Percentiles rank a stretch among this genome's conserved stretches.
These are phyloP conservation scores for Brassica rapa DNA, from an alignment of 345 rosid genomes.

Conservation along the genomic window DNA sequence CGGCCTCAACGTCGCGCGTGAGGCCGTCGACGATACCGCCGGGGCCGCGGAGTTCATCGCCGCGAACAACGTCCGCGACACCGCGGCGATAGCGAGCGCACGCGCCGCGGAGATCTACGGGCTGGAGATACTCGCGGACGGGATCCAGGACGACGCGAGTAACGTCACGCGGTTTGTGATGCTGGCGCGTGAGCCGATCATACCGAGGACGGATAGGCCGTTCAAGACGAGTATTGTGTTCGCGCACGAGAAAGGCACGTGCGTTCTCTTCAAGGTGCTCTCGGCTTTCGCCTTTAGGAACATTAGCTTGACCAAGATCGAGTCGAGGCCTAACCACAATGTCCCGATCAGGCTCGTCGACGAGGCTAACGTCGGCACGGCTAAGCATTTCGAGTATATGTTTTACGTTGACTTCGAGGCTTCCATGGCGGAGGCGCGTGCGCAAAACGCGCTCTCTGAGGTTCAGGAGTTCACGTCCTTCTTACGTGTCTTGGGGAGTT, in stretches of 20 bases:
- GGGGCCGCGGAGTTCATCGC: conserved; percentile 94
- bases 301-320: conserved; percentile 89
- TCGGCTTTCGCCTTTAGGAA: conserved; percentile 93
- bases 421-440: conserved; percentile 90
- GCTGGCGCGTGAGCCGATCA: conserved; percentile 97
- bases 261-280: conserved; percentile 85
- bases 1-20: conserved; percentile 78
- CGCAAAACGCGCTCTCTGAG: conserved; percentile 94
- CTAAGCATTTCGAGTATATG: conserved; percentile 95
- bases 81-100: conserved; percentile 91
- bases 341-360: conserved; percentile 82
- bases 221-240: conserved; percentile 97
- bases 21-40: conserved; percentile 92
- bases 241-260: conserved; percentile 90
- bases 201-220: conserved; percentile 91
- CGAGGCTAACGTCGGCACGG: conserved; percentile 84
- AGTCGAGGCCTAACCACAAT: conserved; percentile 87
- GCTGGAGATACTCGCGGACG: conserved; percentile 68
- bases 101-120: conserved; percentile 96
- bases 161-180: conserved; percentile 92
- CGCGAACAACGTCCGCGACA: conserved; percentile 61
- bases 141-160: conserved; percentile 86
- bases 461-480: conserved; percentile 97
- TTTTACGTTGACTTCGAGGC: conserved; percentile 96
- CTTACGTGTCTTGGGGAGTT: conserved; percentile 92